These are phyloP conservation scores for Pestalotiopsis sp. DNA, from an alignment of 2,329 filamentous ascomycete genomes.

Conservation along the genomic window DNA sequence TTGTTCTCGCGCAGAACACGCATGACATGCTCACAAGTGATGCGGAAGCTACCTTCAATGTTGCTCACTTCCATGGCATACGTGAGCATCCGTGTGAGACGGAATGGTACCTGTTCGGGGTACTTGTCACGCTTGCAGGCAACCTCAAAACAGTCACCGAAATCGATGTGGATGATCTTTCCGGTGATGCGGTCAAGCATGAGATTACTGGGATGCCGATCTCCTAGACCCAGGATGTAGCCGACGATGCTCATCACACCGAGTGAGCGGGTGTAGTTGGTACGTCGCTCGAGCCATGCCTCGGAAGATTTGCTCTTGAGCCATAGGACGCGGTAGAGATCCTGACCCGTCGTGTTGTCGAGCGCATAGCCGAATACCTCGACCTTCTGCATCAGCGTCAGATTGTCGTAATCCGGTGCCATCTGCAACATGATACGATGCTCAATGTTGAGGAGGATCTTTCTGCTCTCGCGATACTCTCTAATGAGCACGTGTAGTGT, in stretches of 20 bases:
- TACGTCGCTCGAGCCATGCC: conserved; percentile 94
- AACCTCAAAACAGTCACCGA: conserved; percentile 98
- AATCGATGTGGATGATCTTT: conserved; percentile 98
- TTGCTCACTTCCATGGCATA: conserved; percentile 99
- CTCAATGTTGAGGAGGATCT: conserved; percentile 98
- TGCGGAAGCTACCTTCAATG: conserved; percentile 97
- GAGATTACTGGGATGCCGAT: conserved; percentile 95
- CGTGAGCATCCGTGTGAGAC: conserved; percentile 96
- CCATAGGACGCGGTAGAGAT: conserved; percentile 97
- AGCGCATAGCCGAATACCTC: conserved; percentile 99
- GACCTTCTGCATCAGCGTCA: conserved; percentile 99
- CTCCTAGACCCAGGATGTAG: conserved; percentile 94
- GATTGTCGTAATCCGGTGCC: conserved; percentile 97
- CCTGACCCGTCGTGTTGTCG: conserved; percentile 98
- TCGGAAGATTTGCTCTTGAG: conserved; percentile 98
- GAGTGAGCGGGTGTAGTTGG: conserved; percentile 97
- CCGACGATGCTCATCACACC: conserved; percentile 99
- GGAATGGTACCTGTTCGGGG: conserved; percentile 95
- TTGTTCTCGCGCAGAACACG: conserved; percentile 95
- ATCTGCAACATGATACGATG: conserved; percentile 99
- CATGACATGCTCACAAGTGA: conserved; percentile 99
- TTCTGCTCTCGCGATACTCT: conserved; percentile 94
- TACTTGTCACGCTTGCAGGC: conserved; percentile 99
- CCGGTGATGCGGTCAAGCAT: conserved; percentile 96
- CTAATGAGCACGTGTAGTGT: conserved; percentile 95